phyloP scores from a whole-genome alignment of 2,329 filamentous ascomycete genomes.

The Penicillium aurantiogriseum region DNA sequence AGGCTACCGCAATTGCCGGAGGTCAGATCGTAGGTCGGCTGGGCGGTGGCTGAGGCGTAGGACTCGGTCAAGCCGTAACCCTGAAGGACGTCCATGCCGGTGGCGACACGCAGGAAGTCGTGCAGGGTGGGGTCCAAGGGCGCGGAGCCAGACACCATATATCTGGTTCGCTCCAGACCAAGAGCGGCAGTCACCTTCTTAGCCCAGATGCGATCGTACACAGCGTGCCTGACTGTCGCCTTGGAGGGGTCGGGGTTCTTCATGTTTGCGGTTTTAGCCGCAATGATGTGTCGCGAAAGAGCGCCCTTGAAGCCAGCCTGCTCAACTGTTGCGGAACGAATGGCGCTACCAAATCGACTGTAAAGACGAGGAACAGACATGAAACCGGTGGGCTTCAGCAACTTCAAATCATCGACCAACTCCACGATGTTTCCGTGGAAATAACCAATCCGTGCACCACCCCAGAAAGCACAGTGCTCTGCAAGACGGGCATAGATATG shows the following conservation, averaged over 20 bases:
- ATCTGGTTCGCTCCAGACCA: conserved; percentile 69
- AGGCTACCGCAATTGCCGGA: conserved; percentile 80
- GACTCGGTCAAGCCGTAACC: conserved; percentile 95
- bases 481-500: conserved; percentile 89
- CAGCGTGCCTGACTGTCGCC: conserved; percentile 60
- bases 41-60: conserved; percentile 73
- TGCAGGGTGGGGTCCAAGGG: conserved; percentile 87
- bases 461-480: conserved; percentile 72
- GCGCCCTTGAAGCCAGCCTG: conserved; percentile 76
- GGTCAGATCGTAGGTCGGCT: conserved; percentile 68
- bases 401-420: conserved; percentile 86
- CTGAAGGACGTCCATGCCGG: conserved; percentile 75
- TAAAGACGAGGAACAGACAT: conserved; percentile 87
- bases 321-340: conserved; percentile 76
- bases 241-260: conserved; percentile 65
- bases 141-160: conserved; percentile 84
- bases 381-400: conserved; percentile 77
- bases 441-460: conserved; percentile 77
- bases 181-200: conserved; percentile 81
- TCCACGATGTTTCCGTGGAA: conserved; percentile 89
- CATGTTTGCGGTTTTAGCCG: conserved; percentile 76
- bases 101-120: conserved; percentile 80
- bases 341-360: conserved; percentile 82
- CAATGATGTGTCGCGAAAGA: conserved; percentile 75
- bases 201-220: conserved; percentile 73